Conservation (phyloP, 2,329 filamentous ascomycete genomes). For the Cladosporium cucumerinum region DNA sequence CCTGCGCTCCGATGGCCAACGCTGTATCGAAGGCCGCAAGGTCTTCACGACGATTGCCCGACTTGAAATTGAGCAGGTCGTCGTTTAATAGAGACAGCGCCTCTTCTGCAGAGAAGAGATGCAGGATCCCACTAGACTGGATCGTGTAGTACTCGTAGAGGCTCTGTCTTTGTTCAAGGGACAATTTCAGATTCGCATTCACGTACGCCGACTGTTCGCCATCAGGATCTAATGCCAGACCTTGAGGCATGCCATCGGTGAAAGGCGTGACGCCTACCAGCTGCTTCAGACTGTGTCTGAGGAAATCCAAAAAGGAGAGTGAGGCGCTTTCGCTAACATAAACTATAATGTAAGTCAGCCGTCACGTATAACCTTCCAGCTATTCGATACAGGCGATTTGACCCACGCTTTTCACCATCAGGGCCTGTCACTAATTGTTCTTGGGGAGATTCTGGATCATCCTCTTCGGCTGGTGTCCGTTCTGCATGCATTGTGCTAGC, state of each 20-base stretch:
- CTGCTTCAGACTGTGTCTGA: neutral
- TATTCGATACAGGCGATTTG: neutral
- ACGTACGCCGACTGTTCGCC: neutral
- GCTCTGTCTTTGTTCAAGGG: neutral
- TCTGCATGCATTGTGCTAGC: neutral
- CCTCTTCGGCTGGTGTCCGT: neutral
- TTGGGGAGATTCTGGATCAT: neutral
- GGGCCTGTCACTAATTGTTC: neutral
- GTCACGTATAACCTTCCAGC: neutral
- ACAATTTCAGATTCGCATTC: neutral
- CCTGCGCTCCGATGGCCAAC: neutral
- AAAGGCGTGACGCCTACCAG: neutral
- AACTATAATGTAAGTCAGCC: neutral
- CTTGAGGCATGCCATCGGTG: neutral
- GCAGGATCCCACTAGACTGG: neutral
- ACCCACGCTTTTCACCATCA: conserved; percentile 2
- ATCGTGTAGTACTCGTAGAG: neutral
- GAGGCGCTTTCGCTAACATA: neutral
- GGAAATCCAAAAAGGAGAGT: neutral
- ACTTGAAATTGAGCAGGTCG: neutral
- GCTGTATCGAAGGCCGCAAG: neutral
- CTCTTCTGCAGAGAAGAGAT: neutral
- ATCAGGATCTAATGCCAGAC: neutral
- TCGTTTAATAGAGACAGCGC: neutral
- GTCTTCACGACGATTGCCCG: neutral